These are phyloP conservation scores for Paramecium tetraurelia DNA, from an alignment of 73 alveolate genomes.

Conservation along the genomic window DNA sequence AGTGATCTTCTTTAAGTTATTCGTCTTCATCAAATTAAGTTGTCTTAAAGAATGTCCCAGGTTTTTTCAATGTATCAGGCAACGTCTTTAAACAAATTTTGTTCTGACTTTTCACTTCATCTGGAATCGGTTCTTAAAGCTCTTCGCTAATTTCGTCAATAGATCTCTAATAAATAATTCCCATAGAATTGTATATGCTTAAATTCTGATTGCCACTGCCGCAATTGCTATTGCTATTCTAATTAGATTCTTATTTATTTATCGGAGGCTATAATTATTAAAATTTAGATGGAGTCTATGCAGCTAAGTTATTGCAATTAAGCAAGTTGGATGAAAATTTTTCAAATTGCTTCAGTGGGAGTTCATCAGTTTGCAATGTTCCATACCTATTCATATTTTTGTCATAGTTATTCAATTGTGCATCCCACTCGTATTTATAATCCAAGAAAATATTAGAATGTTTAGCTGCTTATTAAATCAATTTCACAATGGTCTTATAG, in stretches of 20 bases:
- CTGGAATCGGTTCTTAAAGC: background rate
- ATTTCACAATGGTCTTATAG: background rate
- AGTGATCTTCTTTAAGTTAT: background rate
- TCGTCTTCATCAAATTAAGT: background rate
- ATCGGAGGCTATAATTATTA: background rate
- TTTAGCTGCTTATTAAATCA: background rate
- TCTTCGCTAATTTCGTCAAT: constrained; percentile 9
- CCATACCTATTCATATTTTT: background rate
- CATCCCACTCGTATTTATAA: constrained; percentile 21
- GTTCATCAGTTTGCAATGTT: background rate
- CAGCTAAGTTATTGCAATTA: background rate
- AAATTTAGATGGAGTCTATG: background rate
- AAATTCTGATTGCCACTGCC: background rate
- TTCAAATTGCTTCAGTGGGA: background rate
- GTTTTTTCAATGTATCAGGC: background rate
- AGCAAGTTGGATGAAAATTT: background rate
- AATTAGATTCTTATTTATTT: background rate
- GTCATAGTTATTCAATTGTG: background rate
- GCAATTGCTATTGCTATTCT: background rate
- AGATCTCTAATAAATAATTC: background rate
- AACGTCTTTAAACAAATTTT: background rate
- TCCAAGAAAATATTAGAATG: background rate
- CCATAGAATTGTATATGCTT: background rate
- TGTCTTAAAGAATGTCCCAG: background rate
- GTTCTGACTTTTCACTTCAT: background rate